Percentiles rank a stretch among this genome's conserved stretches.
Conservation (phyloP, 108 stramenopile species). For the Bacterosira constricta region DNA sequence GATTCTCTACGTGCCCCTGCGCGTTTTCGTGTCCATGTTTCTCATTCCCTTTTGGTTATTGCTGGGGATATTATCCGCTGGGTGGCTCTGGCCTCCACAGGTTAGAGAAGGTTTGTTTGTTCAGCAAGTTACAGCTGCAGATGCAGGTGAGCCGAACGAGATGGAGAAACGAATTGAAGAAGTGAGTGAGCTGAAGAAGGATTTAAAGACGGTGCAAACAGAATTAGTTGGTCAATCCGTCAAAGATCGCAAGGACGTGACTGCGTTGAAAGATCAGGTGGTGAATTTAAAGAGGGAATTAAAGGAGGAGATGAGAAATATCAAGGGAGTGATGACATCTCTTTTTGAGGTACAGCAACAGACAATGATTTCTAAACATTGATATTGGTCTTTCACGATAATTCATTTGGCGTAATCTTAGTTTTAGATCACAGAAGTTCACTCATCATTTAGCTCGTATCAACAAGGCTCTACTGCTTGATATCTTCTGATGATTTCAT, state of each 20-base stretch:
- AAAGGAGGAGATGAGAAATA: conserved; percentile 72
- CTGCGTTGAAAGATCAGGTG: conserved; percentile 61
- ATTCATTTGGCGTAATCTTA: not conserved
- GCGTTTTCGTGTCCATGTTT: conserved; percentile 58
- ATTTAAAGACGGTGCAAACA: conserved; percentile 53
- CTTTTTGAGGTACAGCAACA: conserved; percentile 57
- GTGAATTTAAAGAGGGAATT: conserved; percentile 70
- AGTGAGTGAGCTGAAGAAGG: conserved; percentile 57
- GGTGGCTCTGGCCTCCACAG: conserved; percentile 87
- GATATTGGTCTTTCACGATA: not conserved
- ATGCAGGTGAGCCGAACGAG: conserved; percentile 58
- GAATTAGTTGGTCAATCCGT: conserved; percentile 64
- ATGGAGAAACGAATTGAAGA: conserved; percentile 52
- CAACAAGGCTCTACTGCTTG: not conserved
- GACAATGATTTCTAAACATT: not conserved
- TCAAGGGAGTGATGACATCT: conserved; percentile 72
- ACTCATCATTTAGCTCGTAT: too few species aligned
- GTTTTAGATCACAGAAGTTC: not conserved
- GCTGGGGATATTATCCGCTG: conserved; percentile 66
- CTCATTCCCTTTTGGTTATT: conserved; percentile 80
- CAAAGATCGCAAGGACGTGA: conserved; percentile 69
- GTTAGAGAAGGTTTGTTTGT: conserved; percentile 81
- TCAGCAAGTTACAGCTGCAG: conserved; percentile 65
- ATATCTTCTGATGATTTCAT: not conserved
- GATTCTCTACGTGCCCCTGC: conserved; percentile 55